A percentile compares a stretch with the other conserved stretches of the same genome.
phyloP scores from a whole-genome alignment of 495 filamentous ascomycete genomes.

The Podospora sp. region DNA sequence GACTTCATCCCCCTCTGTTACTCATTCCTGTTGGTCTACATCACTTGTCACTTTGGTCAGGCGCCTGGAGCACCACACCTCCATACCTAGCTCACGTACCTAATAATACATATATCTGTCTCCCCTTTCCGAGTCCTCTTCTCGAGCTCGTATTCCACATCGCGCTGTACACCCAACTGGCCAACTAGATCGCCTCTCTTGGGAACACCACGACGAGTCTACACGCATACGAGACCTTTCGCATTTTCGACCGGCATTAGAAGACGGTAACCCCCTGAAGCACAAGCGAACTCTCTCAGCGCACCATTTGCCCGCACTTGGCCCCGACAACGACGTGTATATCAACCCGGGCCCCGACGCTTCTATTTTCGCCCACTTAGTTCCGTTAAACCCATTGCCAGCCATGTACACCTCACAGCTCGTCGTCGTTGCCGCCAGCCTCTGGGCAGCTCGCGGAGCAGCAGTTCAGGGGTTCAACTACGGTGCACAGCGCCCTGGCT shows the following conservation, averaged over 20 bases:
- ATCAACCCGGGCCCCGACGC: background rate
- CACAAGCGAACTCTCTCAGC: background rate
- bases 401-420: slow-evolving; percentile 37
- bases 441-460: slow-evolving; percentile 34
- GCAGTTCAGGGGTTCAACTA: slow-evolving; percentile 80
- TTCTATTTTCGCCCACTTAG: background rate
- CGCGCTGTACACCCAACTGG: background rate
- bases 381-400: background rate
- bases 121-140: background rate
- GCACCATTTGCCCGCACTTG: background rate
- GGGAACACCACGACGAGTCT: background rate
- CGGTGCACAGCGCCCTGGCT: slow-evolving; percentile 63
- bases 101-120: background rate
- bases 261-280: background rate
- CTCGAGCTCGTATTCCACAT: background rate
- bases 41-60: background rate
- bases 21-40: background rate
- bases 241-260: background rate
- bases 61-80: background rate
- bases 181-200: background rate
- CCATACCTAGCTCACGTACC: background rate
- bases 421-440: slow-evolving; percentile 36
- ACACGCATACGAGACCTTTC: background rate
- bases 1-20: background rate
- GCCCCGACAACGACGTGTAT: background rate